A percentile compares a stretch with the other conserved stretches of the same genome.
phyloP scores from a whole-genome alignment of 257 asterid species.

The Fraxinus pennsylvanica region DNA sequence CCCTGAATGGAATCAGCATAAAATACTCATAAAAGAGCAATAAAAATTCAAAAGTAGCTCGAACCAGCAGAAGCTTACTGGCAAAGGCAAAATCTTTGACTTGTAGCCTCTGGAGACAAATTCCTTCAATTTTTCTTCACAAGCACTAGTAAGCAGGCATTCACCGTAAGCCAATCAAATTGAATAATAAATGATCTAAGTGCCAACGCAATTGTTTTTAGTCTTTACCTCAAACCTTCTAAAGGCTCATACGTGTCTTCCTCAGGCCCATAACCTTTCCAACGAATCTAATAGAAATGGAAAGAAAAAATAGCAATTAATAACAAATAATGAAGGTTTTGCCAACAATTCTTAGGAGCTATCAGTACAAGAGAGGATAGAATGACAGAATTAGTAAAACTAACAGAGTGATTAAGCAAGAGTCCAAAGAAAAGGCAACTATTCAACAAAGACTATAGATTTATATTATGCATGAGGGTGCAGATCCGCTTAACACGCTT shows the following conservation, averaged over 20 bases:
- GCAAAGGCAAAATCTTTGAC: constrained; percentile 64
- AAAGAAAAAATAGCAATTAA: not conserved
- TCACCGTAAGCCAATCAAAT: not conserved
- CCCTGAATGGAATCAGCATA: constrained; percentile 44
- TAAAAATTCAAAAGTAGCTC: not conserved
- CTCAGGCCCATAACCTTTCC: constrained; percentile 80
- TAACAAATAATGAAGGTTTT: not conserved
- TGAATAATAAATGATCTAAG: not conserved
- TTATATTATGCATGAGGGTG: not conserved
- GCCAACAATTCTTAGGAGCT: not conserved
- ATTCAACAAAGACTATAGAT: not conserved
- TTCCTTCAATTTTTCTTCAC: constrained; percentile 58
- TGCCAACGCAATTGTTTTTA: not conserved
- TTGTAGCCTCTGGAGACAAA: constrained; percentile 53
- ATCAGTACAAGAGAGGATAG: not conserved
- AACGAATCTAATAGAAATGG: constrained; percentile 45
- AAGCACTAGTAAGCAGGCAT: constrained; percentile 40
- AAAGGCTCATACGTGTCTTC: constrained; percentile 84
- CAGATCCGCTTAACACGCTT: not conserved
- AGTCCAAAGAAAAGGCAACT: not conserved
- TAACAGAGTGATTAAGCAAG: not conserved
- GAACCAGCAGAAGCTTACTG: constrained; percentile 42
- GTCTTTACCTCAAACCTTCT: constrained; percentile 60
- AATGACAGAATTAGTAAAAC: not conserved
- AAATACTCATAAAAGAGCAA: constrained; percentile 1